Conservation (phyloP, 345 rosid species). For the Acer saccharum region DNA sequence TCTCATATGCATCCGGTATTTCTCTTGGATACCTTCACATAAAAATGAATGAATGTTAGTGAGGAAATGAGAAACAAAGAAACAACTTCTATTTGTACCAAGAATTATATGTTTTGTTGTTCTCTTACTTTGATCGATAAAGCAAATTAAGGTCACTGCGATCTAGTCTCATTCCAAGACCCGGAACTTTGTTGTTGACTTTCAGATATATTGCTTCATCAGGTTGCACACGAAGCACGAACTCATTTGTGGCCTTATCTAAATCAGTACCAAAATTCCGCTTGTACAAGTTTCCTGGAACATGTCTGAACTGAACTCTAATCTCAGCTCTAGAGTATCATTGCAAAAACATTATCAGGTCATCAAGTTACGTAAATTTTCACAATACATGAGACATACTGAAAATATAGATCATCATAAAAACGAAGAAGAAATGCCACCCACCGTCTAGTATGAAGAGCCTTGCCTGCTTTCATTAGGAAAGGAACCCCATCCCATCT, state of each 20-base stretch:
- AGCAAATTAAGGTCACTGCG: slow-evolving; percentile 87
- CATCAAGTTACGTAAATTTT: background rate
- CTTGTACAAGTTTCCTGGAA: slow-evolving; percentile 88
- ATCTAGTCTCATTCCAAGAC: slow-evolving; percentile 91
- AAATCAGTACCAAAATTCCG: slow-evolving; percentile 66
- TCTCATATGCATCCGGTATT: slow-evolving; percentile 92
- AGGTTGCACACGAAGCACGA: slow-evolving; percentile 90
- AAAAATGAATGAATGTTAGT: background rate
- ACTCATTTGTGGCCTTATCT: slow-evolving; percentile 84
- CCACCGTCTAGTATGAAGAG: slow-evolving; percentile 76
- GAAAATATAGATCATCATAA: background rate
- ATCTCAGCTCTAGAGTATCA: slow-evolving; percentile 71
- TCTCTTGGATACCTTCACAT: slow-evolving; percentile 62
- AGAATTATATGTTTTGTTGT: background rate
- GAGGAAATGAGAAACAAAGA: background rate
- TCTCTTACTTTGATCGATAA: slow-evolving; percentile 58
- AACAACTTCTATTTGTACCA: background rate
- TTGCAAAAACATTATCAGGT: background rate
- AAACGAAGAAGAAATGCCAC: background rate
- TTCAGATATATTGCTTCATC: slow-evolving; percentile 95
- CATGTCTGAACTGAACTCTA: slow-evolving; percentile 90
- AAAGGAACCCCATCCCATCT: slow-evolving; percentile 99
- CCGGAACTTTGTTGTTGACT: slow-evolving; percentile 97
- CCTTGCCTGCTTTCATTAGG: slow-evolving; percentile 93
- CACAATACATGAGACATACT: background rate